Conservation (phyloP, 495 filamentous ascomycete species). For the Aspergillus egyptiacus region DNA sequence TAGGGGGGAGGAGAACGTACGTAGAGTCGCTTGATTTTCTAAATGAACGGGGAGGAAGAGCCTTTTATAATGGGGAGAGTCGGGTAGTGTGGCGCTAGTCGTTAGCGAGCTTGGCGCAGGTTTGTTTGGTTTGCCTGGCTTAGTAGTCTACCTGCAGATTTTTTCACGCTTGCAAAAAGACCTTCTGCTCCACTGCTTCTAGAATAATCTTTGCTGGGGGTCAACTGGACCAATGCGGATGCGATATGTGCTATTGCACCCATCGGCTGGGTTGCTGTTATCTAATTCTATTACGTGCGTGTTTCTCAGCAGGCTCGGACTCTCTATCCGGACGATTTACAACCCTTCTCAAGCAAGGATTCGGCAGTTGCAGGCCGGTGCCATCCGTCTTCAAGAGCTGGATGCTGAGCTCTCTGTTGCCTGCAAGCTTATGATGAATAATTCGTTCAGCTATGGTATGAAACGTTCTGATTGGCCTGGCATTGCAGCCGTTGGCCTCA, state of each 20-base stretch:
- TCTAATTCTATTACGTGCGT: constrained; percentile 6
- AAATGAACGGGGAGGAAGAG: constrained; percentile 16
- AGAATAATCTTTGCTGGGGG: not conserved
- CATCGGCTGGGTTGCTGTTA: not conserved
- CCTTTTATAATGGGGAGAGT: constrained; percentile 25
- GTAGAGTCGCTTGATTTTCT: constrained; percentile 58
- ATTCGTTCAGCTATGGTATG: too few species aligned
- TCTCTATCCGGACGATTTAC: not conserved
- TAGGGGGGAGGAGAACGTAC: constrained; percentile 45
- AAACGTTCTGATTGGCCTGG: too few species aligned
- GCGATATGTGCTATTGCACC: not conserved
- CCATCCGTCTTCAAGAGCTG: not conserved
- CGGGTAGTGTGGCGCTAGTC: constrained; percentile 20
- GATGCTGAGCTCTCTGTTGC: too few species aligned
- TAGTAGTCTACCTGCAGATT: too few species aligned
- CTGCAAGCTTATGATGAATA: too few species aligned
- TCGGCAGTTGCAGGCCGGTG: not conserved
- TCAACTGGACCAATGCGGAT: not conserved
- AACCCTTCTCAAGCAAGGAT: not conserved
- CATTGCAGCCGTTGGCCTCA: too few species aligned
- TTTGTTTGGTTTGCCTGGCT: constrained; percentile 26
- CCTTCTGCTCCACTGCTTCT: not conserved
- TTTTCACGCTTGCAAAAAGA: not conserved
- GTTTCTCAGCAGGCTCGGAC: not conserved
- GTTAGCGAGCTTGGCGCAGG: constrained; percentile 26